Conservation (phyloP, 73 alveolate genomes). For the Stentor coeruleus region DNA sequence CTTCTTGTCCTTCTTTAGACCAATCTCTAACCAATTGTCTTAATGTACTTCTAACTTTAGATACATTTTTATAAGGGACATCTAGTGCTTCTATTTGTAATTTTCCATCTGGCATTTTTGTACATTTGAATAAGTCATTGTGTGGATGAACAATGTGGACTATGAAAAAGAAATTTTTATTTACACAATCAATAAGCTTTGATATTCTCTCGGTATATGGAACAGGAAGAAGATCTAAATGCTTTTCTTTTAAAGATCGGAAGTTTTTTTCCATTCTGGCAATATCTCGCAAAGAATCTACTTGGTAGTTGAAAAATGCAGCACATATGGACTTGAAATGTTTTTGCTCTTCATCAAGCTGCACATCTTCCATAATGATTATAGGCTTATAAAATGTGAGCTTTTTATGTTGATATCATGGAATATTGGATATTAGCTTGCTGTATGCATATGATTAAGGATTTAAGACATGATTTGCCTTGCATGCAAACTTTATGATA, state of each 20-base stretch:
- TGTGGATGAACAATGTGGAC: constrained; percentile 56
- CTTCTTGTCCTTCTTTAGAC: constrained; percentile 70
- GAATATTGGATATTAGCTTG: too few relatives aligned
- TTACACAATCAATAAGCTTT: constrained; percentile 44
- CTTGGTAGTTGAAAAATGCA: constrained; percentile 79
- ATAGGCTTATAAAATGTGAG: too few relatives aligned
- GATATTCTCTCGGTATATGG: constrained; percentile 50
- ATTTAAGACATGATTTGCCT: too few relatives aligned
- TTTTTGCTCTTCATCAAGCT: constrained; percentile 67
- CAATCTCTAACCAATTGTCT: constrained; percentile 95
- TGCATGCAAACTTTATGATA: too few relatives aligned
- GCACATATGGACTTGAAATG: constrained; percentile 70
- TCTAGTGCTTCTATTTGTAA: constrained; percentile 40
- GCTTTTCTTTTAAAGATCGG: constrained; percentile 39
- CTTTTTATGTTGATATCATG: too few relatives aligned
- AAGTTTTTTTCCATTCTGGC: constrained; percentile 78
- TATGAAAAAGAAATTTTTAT: constrained; percentile 50
- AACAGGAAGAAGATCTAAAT: constrained; percentile 40
- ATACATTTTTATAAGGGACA: constrained; percentile 35
- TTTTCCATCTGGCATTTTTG: constrained; percentile 58
- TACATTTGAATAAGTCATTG: constrained; percentile 49
- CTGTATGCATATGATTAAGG: too few relatives aligned
- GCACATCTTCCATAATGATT: constrained; percentile 39
- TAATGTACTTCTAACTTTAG: constrained; percentile 72
- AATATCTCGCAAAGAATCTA: constrained; percentile 75